These are phyloP conservation scores for Penicillium bialowiezense DNA, from an alignment of 495 filamentous ascomycete species.

Conservation along the genomic window DNA sequence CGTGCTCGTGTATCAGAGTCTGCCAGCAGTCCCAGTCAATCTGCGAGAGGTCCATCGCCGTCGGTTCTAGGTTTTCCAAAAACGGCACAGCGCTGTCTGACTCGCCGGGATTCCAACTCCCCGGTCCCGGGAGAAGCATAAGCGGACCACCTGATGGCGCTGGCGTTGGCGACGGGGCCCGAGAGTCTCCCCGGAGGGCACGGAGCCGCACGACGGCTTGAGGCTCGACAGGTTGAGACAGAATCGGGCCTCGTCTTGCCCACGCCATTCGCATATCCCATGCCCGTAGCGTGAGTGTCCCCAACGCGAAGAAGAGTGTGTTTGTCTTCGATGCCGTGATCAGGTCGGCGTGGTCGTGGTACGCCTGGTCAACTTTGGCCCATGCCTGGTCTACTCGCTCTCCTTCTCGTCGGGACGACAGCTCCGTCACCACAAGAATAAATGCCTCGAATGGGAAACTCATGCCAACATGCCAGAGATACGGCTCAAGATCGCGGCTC, in stretches of 20 bases:
- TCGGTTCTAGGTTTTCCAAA: background rate
- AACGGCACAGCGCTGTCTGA: background rate
- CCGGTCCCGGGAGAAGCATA: background rate
- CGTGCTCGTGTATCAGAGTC: background rate
- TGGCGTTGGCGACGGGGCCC: background rate
- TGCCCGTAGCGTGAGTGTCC: slow-evolving; percentile 2
- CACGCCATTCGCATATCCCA: background rate
- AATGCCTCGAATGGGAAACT: background rate
- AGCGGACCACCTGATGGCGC: background rate
- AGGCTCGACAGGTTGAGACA: background rate
- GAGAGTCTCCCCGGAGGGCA: background rate
- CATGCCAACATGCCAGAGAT: background rate
- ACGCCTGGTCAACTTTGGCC: slow-evolving; percentile 6
- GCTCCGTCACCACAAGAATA: background rate
- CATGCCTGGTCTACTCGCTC: slow-evolving; percentile 6
- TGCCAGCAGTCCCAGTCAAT: slow-evolving; percentile 1
- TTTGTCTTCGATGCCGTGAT: slow-evolving; percentile 8
- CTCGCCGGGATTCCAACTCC: background rate
- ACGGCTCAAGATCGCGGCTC: background rate
- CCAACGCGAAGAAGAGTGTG: slow-evolving; percentile 1
- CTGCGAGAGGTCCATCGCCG: background rate
- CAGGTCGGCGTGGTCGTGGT: slow-evolving; percentile 6
- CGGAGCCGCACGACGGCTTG: background rate
- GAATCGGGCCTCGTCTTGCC: background rate
- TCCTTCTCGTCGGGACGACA: slow-evolving; percentile 1